Base-by-base conservation (phyloP, 495 filamentous ascomycete species). In the Penicillium cosmopolitanum region DNA sequence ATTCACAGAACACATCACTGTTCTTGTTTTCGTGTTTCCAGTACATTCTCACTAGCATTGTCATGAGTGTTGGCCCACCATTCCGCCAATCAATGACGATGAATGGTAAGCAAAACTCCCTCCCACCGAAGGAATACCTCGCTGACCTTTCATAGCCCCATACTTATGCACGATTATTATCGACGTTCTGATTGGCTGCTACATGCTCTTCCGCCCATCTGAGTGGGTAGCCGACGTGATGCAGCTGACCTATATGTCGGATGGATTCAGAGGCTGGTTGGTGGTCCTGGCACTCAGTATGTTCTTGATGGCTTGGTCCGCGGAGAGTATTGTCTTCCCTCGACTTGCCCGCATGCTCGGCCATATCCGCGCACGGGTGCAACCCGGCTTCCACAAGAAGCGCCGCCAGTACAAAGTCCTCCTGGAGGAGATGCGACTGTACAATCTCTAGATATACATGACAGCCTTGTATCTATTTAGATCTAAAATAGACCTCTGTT, bases 11-110 rank as follows among this genome's bases (percentile, higher is more conserved):
- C 64, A 96, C 93, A 0, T 84, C 88, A 0, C 76, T 99, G 16
- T 99, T 97, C 74, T 74, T 97, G 47, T 77, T 92, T 21, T 96
- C 91, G 1, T 96, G 91, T 65, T 98, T 90, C 67, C 93, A 98
- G 72, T 99, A 99, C 73, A 93, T 95, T 42, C 79, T 96, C 35
- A 85, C 91, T 1, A 96, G 89, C 13, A 81, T 97, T 56, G 89
- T 98, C 13, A 80, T 98, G 13, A 97, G 89, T 63, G 90, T 94
- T 44, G 96, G 96, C 6, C 84, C 84, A 16, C 96, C 96, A 9
- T 99, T 96, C 74, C 81, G 96, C 51, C 89, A 92, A 66, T 78
- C 86, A 10, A 92, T 96, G 82, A 76, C 77, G 21, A 78, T 87
- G 44, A 99, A 98, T 71, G 81, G 91, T 93, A 71, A 75, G 88